Base-by-base conservation (phyloP, 768 basidiomycete genomes). In the Pulveroboletus frians region DNA sequence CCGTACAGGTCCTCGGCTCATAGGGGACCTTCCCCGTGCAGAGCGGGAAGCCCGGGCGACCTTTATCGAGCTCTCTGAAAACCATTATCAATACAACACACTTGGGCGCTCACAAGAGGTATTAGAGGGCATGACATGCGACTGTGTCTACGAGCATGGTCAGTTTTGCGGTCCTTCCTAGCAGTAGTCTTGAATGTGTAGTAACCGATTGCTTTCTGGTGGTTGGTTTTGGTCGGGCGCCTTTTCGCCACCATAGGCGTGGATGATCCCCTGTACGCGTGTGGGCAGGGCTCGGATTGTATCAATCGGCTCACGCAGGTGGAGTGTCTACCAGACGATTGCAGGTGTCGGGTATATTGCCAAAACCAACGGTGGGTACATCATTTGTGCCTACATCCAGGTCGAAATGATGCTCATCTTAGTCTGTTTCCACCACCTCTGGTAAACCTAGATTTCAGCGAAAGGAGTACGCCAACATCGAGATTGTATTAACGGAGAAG, bases 231-330 rank as follows among this genome's bases (percentile, higher is more conserved):
- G 35, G 49, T 55, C 21, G 57, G 59, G 62, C 58, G 54, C 53
- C 45, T 55, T 52, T 63, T 54, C 53, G 52, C 53, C 39, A 53
- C 47, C 55, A 65, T 62, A 91, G 88, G 74, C 53, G 62, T 70
- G 21, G 84, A 87, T 65, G 74, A 76, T 53, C 75, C 73, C 11
- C 73, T 80, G 38, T 70, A 69, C 46, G 91, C 92, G 6, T 99
- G 96, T 69, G 92, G 93, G 21, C 79, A 83, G 34, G 74, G 79
- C 53, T 92, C 91, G 20, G 90, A 95, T 71, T 99, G 96, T 67
- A 97, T 99, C 72, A 99, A 98, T 69, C 78, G 93, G 50, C 80
- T 98, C 53, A 94, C 96, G 21, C 94, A 95, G 69, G 92, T 98
- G 11, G 96, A 99, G 69, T 99, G 96, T 70, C 70, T 94, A n/a